Evolutionary conservation across 768 basidiomycete genomes (phyloP).

Genomic region (Gloeophyllum trabeum): DNA sequence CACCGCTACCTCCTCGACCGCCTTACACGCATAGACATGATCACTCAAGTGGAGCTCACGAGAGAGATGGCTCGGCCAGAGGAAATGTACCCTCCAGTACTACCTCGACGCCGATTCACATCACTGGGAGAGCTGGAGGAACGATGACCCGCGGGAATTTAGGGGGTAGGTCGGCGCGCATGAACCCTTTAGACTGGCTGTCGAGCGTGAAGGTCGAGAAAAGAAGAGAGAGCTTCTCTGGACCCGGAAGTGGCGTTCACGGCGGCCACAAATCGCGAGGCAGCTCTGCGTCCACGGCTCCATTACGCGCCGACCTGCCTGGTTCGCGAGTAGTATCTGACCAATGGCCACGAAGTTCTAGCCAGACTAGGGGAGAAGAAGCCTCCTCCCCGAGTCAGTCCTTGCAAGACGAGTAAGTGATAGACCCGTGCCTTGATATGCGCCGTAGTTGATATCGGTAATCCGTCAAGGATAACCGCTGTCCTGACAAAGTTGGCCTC

Average conservation of each 20-base stretch:
- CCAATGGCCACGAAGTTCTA: slow-evolving; percentile 32
- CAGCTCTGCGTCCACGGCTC: slow-evolving; percentile 33
- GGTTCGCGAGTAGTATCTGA: background rate
- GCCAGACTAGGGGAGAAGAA: slow-evolving; percentile 27
- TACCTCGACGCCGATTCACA: background rate
- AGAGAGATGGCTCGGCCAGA: too few relatives aligned
- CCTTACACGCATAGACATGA: too few relatives aligned
- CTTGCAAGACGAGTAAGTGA: slow-evolving; percentile 71
- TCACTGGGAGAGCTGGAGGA: slow-evolving; percentile 10
- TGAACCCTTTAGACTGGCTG: slow-evolving; percentile 67
- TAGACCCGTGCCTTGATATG: too few relatives aligned
- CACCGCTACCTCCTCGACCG: slow-evolving; percentile 26
- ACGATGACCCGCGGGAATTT: slow-evolving; percentile 39
- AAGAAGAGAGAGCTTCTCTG: slow-evolving; percentile 42
- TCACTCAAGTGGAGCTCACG: too few relatives aligned
- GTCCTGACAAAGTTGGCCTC: slow-evolving; percentile 56
- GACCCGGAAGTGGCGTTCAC: slow-evolving; percentile 36
- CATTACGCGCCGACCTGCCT: slow-evolving; percentile 8
- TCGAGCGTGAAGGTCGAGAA: slow-evolving; percentile 60
- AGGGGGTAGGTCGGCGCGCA: slow-evolving; percentile 37
- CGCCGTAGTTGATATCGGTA: slow-evolving; percentile 2
- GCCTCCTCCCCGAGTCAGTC: too few relatives aligned
- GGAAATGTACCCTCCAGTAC: too few relatives aligned
- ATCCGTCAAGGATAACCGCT: slow-evolving; percentile 53
- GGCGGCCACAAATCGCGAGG: slow-evolving; percentile 35